Percentiles rank a stretch among this genome's conserved stretches.
phyloP scores from a whole-genome alignment of 495 filamentous ascomycete genomes.

The Glutinoglossum americanum region DNA sequence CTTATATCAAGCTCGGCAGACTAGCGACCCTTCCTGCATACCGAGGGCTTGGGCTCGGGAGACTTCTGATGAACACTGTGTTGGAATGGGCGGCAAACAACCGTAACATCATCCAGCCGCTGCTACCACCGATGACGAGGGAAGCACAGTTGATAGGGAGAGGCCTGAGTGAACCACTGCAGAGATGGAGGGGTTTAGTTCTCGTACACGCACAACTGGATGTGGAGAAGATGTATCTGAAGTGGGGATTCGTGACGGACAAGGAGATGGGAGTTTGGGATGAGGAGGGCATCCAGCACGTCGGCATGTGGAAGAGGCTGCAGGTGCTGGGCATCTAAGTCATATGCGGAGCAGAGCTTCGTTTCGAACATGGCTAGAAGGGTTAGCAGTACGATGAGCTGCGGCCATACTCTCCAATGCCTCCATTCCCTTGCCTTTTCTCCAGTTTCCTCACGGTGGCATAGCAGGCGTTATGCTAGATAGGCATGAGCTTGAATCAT shows the following conservation, averaged over 20 bases:
- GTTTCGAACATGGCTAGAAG: neutral
- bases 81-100: constrained; percentile 39
- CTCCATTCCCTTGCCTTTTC: neutral
- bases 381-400: neutral
- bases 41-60: constrained; percentile 38
- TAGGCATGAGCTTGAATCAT: neutral
- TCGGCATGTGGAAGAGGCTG: constrained; percentile 9
- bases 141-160: constrained; percentile 1
- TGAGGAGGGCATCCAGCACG: constrained; percentile 8
- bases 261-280: constrained; percentile 7
- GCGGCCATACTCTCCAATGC: neutral
- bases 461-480: neutral
- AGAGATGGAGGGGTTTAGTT: constrained; percentile 6
- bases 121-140: neutral
- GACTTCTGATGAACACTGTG: constrained; percentile 37
- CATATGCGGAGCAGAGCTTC: neutral
- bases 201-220: constrained; percentile 6
- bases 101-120: constrained; percentile 20
- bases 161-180: neutral
- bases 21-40: constrained; percentile 43
- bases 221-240: constrained; percentile 5
- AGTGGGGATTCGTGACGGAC: constrained; percentile 5
- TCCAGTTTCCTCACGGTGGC: neutral
- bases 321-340: neutral
- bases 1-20: constrained; percentile 58